phyloP scores from a whole-genome alignment of 2,329 filamentous ascomycete genomes.

The Periconia sp. region DNA sequence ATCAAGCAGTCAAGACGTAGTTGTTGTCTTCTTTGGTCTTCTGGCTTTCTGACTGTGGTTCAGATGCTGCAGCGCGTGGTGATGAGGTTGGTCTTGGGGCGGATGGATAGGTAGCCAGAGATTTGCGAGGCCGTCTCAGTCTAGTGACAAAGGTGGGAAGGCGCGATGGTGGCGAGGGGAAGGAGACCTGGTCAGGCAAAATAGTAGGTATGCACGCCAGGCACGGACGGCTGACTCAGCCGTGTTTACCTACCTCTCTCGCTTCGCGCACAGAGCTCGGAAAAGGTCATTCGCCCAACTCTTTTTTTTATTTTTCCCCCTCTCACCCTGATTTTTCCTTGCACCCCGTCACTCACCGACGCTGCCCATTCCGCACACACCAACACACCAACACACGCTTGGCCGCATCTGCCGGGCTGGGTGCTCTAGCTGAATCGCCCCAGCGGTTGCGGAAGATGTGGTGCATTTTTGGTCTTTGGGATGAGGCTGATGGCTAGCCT shows the following conservation, averaged over 20 bases:
- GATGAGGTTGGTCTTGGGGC: not conserved
- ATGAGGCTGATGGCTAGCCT: slow-evolving; percentile 10
- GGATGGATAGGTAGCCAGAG: slow-evolving; percentile 20
- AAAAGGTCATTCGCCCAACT: too few species aligned
- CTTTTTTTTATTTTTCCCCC: too few species aligned
- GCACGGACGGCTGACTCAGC: slow-evolving; percentile 23
- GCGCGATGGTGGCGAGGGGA: slow-evolving; percentile 31
- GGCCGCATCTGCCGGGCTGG: not conserved
- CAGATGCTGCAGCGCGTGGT: not conserved
- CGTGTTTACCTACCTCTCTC: not conserved
- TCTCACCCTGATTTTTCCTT: not conserved
- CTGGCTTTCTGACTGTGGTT: not conserved
- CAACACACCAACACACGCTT: not conserved
- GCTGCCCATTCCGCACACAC: too few species aligned
- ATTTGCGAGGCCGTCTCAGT: slow-evolving; percentile 42
- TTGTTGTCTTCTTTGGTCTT: not conserved
- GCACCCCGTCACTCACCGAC: not conserved
- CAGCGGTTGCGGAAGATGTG: not conserved
- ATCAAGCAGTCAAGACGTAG: too few species aligned
- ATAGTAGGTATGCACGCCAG: slow-evolving; percentile 1
- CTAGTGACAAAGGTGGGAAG: slow-evolving; percentile 42
- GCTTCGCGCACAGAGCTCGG: not conserved
- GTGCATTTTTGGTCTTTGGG: not conserved
- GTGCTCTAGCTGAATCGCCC: not conserved
- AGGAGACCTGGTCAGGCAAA: slow-evolving; percentile 16